Evolutionary conservation across 768 basidiomycete genomes (phyloP).

Genomic region (Serpula lacrymans): DNA sequence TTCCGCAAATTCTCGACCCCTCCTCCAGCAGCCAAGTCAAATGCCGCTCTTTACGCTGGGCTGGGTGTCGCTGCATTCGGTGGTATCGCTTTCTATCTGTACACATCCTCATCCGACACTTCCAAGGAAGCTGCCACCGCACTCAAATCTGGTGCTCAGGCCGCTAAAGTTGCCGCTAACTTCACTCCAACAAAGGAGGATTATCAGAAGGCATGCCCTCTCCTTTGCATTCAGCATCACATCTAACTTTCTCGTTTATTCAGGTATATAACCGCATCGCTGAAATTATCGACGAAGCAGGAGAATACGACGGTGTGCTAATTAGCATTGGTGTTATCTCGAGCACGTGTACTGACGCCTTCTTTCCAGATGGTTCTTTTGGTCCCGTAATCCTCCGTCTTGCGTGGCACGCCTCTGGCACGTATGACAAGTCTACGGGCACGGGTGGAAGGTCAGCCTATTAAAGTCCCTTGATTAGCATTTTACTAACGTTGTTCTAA

Average conservation of each 20-base stretch:
- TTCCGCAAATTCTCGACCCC: slow-evolving; percentile 63
- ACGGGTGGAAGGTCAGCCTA: slow-evolving; percentile 70
- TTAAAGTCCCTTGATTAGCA: slow-evolving; percentile 4
- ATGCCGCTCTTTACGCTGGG: slow-evolving; percentile 54
- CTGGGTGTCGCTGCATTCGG: slow-evolving; percentile 56
- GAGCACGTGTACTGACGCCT: slow-evolving; percentile 5
- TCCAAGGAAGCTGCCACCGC: slow-evolving; percentile 51
- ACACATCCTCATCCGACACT: slow-evolving; percentile 42
- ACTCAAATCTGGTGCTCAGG: slow-evolving; percentile 59
- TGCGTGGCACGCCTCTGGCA: slow-evolving; percentile 94
- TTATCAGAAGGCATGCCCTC: slow-evolving; percentile 71
- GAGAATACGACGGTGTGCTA: slow-evolving; percentile 74
- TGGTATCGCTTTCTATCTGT: slow-evolving; percentile 61
- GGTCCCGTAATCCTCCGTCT: slow-evolving; percentile 86
- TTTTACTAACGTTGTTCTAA: slow-evolving; percentile 8
- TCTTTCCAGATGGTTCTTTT: slow-evolving; percentile 72
- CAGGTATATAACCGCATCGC: slow-evolving; percentile 92
- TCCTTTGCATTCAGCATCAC: neutral
- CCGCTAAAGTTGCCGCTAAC: slow-evolving; percentile 60
- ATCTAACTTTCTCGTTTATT: neutral
- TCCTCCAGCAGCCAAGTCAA: slow-evolving; percentile 45
- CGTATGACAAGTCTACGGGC: slow-evolving; percentile 76
- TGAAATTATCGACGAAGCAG: slow-evolving; percentile 66
- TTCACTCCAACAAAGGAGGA: slow-evolving; percentile 79
- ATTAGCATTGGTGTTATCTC: neutral